Evolutionary conservation across 108 stramenopile genomes (phyloP).

Genomic region (Epipyxis sp.): DNA sequence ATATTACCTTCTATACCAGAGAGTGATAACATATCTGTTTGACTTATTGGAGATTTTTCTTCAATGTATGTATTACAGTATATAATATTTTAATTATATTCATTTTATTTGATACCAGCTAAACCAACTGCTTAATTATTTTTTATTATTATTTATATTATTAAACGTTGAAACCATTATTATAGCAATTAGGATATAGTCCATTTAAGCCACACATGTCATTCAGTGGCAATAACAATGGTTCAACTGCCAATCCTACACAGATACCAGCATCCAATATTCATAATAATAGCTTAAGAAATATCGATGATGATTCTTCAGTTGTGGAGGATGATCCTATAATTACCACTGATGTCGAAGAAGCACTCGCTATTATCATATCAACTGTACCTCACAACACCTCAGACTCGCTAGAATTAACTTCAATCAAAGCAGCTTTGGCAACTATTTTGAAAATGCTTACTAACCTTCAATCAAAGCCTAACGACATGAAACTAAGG

Average conservation of each 20-base stretch:
- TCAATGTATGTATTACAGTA: no score
- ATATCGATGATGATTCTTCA: background rate
- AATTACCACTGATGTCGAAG: background rate
- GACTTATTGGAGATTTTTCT: no score
- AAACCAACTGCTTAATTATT: no score
- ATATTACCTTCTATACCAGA: no score
- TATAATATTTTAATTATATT: no score
- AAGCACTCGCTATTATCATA: background rate
- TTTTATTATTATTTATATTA: no score
- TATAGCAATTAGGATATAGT: background rate
- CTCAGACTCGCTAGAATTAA: no score
- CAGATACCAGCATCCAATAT: no score
- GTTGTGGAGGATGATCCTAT: background rate
- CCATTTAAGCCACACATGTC: slow-evolving; percentile 19
- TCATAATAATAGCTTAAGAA: no score
- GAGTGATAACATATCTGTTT: no score
- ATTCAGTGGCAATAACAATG: background rate
- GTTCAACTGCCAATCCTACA: background rate
- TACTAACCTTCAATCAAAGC: background rate
- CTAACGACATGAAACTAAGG: background rate
- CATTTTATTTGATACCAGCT: no score
- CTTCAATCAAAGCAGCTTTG: background rate
- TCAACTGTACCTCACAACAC: background rate
- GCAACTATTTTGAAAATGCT: slow-evolving; percentile 2
- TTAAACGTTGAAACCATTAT: no score